Evolutionary conservation across 148 eudicot species (phyloP), one percentile per base, ranked within the genome.

Genomic region (Camellia granthamiana): DNA sequence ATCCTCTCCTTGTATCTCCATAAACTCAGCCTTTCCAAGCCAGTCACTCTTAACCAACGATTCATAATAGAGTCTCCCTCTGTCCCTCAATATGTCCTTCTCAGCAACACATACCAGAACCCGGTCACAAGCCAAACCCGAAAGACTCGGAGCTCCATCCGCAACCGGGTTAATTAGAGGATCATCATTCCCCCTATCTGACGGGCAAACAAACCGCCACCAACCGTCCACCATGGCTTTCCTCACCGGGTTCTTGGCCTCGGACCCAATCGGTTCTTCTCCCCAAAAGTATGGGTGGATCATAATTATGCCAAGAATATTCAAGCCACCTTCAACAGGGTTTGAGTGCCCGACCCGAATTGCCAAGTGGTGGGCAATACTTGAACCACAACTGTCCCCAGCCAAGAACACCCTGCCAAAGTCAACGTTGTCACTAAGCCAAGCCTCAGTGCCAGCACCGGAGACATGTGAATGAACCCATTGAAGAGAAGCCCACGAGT

Each of bases 311-410:
- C 89, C 87, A 56, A 77, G 60, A 30, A 87, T 23, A 54, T 62
- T 23, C 8, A 64, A 30, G 38, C 38, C 4, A 7, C 68, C 11
- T 6, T 30, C 41, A 82, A 42, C 19, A 43, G 65, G n/a, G 7
- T 55, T 10, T 49, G 52, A 49, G 41, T 16, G 78, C 46, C 78
- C 69, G 63, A 78, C 83, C 76, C 46, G 61, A 18, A 52, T 51
- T 12, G 82, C 76, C 12, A 76, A 43, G 21, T 78, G 49, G 42
- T 87, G 89, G 3, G 83, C 76, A 16, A 84, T 23, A 16, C 79
- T 87, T 8, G 86, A 85, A 14, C 89, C 89, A 9, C 87, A 84
- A n/a, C 87, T 87, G 18, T 87, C 87, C 51, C 89, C 89, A 6
- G 83, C 81, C 47, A 87, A 38, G 80, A 84, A 80, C 21, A 85